Base-by-base conservation (phyloP, 148 eudicot genomes). In the Nepenthes gracilis region DNA sequence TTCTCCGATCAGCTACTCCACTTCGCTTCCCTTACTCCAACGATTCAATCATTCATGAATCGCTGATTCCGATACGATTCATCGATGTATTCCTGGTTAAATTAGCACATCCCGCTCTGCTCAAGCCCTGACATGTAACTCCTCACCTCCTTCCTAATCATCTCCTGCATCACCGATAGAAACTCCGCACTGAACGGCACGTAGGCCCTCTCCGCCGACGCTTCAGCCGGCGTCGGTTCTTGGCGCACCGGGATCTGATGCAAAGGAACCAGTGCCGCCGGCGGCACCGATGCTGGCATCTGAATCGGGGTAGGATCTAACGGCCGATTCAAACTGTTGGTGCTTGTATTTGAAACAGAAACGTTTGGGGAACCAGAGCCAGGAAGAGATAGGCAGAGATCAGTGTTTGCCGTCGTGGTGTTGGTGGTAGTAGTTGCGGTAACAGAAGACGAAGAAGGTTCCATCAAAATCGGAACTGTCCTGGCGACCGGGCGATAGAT, bases 81-180 rank as follows among this genome's bases (percentile, higher is more conserved):
- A 74, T 74, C 2, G 78, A 74, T 6, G 79, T 76, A 62, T 81
- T 76, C 78, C 77, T 74, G 12, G 36, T 87, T 82, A 1, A 62
- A 70, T 59, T 80, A 68, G 70, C 80, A 80, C 51, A 74, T 57
- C 10, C 78, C 78, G 48, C 11, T 70, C 45, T 72, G 71, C 53
- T 78, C 81, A 9, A 78, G 11, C 13, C 78, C 95, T 55, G 74
- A 73, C 92, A 91, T 91, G 57, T 87, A 87, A 35, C 60, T 81
- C 79, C 87, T 76, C 75, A 87, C 96, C 70, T 87, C 97, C 43
- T 64, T 80, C 79, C 74, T 83, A 11, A 87, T 80, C 96, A 91
- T 85, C 65, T 83, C 90, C 67, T 88, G 87, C 90, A 91, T 85
- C 80, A 75, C 83, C 65, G 74, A 76, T 74, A 85, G 35, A 66